Evolutionary conservation across 2,329 filamentous ascomycete species (phyloP).

Genomic region (Macrophomina pseudophaseolina): DNA sequence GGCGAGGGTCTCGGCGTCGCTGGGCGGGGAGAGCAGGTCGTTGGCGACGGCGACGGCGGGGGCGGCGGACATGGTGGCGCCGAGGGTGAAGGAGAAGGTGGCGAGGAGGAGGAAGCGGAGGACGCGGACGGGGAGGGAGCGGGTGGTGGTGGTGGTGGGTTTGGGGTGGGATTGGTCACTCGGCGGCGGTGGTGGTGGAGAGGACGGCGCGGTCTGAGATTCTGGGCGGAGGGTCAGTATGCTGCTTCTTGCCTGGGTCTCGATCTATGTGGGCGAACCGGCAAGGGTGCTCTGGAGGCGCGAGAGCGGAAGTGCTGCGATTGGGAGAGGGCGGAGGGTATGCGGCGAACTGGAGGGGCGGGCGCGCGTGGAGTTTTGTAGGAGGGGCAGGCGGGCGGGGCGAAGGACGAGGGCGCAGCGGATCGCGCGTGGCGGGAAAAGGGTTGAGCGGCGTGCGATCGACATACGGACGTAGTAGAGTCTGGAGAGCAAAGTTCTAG

Average conservation of each 20-base stretch:
- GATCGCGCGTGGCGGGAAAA: background rate
- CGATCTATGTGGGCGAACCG: background rate
- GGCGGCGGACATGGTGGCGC: conserved; percentile 63
- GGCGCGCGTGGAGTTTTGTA: conserved; percentile 1
- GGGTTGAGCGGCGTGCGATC: background rate
- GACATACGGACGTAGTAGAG: conserved; percentile 18
- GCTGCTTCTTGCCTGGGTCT: too few relatives aligned
- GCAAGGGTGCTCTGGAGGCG: conserved; percentile 10
- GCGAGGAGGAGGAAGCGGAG: conserved; percentile 54
- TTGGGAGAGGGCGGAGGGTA: conserved; percentile 3
- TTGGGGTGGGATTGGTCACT: background rate
- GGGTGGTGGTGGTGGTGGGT: background rate
- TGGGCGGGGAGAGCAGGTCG: conserved; percentile 60
- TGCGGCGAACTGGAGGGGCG: background rate
- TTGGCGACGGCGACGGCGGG: conserved; percentile 58
- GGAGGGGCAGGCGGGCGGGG: background rate
- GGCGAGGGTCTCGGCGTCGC: conserved; percentile 74
- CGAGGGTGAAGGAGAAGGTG: conserved; percentile 56
- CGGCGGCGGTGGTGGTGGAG: background rate
- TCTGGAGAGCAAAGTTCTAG: background rate
- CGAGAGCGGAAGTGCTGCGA: background rate
- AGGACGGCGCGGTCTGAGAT: background rate
- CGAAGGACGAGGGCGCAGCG: background rate
- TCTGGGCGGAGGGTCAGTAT: background rate
- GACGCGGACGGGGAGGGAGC: conserved; percentile 42